Percentiles rank a stretch among this genome's conserved stretches.
phyloP scores from a whole-genome alignment of 1,139 yeast genomes.

The Nakaseomyces glabratus region DNA sequence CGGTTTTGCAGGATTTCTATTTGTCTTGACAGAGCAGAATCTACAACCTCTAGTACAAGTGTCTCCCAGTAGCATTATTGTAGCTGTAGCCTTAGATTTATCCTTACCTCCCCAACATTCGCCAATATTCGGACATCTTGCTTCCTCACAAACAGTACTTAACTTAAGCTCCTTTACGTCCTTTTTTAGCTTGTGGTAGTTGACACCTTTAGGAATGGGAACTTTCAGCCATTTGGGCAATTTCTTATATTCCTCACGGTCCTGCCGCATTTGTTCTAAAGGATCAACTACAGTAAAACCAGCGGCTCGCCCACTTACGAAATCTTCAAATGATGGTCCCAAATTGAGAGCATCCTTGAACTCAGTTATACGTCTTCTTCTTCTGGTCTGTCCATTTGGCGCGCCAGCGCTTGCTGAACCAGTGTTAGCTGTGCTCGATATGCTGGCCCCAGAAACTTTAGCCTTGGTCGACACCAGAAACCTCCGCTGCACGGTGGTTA shows the following conservation, averaged over 20 bases:
- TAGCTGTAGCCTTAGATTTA: constrained; percentile 95
- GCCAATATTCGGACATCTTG: constrained; percentile 96
- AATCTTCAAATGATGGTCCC: constrained; percentile 94
- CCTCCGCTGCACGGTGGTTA: too few relatives aligned
- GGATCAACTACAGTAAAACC: constrained; percentile 52
- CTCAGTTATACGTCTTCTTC: constrained; percentile 45
- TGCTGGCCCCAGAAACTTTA: too few relatives aligned
- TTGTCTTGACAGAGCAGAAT: constrained; percentile 93
- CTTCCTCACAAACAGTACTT: constrained; percentile 97
- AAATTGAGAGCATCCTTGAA: constrained; percentile 65
- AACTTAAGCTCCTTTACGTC: constrained; percentile 84
- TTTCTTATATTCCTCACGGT: constrained; percentile 31
- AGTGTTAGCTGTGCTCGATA: too few relatives aligned
- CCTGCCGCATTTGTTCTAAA: constrained; percentile 53
- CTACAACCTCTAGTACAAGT: constrained; percentile 98
- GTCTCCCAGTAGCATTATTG: constrained; percentile 96
- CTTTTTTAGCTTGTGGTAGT: constrained; percentile 67
- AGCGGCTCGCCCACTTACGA: constrained; percentile 70
- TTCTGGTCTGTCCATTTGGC: too few relatives aligned
- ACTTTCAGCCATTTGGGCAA: constrained; percentile 92
- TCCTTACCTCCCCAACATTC: constrained; percentile 99
- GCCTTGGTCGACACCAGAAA: too few relatives aligned
- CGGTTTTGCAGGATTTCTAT: constrained; percentile 74
- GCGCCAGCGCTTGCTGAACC: too few relatives aligned
- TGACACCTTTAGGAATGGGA: constrained; percentile 87